Percentiles rank a stretch among this genome's conserved stretches.
Evolutionary conservation across 345 rosid genomes (phyloP).

Genomic region (Linum usitatissimum): DNA sequence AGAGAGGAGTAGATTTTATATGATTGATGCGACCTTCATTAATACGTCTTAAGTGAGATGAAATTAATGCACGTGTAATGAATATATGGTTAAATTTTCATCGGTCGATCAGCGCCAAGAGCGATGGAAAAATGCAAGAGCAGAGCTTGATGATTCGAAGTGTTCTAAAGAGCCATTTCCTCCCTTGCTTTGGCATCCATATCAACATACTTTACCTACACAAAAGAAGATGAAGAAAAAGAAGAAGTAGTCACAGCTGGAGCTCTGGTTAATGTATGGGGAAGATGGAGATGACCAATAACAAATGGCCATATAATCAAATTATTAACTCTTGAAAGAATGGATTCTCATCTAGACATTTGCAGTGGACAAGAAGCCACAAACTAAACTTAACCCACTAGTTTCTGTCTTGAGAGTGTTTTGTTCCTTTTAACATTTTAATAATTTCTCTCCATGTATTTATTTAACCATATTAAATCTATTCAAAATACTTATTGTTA

Average conservation of each 20-base stretch:
- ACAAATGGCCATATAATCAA: too few species aligned
- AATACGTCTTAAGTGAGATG: too few species aligned
- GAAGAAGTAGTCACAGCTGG: too few species aligned
- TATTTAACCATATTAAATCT: constrained; percentile 1
- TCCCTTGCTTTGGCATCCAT: too few species aligned
- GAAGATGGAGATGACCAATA: too few species aligned
- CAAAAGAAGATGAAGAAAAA: too few species aligned
- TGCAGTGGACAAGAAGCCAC: constrained; percentile 35
- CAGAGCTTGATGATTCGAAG: constrained; percentile 26
- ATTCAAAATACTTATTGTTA: not conserved
- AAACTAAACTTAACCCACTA: constrained; percentile 24
- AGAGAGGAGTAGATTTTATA: too few species aligned
- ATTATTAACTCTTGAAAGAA: constrained; percentile 7
- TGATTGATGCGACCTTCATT: too few species aligned
- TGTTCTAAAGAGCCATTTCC: too few species aligned
- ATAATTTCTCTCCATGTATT: constrained; percentile 24
- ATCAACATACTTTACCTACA: not conserved
- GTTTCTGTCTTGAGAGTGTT: constrained; percentile 33
- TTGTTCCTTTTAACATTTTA: constrained; percentile 19
- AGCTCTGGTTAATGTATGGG: too few species aligned
- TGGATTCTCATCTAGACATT: constrained; percentile 17
- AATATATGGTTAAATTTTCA: not conserved
- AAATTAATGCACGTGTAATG: too few species aligned
- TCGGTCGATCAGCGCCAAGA: constrained; percentile 41
- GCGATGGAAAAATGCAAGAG: constrained; percentile 61